Evolutionary conservation across 1,139 yeast species (phyloP).

Genomic region (Suhomyces bolitotheri): DNA sequence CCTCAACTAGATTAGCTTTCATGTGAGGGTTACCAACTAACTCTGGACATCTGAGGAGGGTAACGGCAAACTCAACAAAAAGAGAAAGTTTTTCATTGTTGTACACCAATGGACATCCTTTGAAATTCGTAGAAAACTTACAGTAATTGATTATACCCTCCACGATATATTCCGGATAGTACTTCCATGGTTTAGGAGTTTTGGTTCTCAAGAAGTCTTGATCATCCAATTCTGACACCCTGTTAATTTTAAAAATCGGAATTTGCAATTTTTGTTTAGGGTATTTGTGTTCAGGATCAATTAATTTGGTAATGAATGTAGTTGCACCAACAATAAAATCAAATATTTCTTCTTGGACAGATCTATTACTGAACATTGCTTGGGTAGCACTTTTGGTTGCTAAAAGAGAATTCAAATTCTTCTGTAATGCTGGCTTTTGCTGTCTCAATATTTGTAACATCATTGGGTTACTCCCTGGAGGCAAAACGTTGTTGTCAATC

Average conservation of each 20-base stretch:
- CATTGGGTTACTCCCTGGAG: constrained; percentile 31
- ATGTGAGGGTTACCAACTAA: constrained; percentile 89
- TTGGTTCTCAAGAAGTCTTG: constrained; percentile 63
- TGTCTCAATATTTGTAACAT: constrained; percentile 31
- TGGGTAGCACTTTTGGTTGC: constrained; percentile 55
- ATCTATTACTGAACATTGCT: constrained; percentile 57
- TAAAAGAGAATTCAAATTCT: constrained; percentile 38
- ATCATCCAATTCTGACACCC: constrained; percentile 58
- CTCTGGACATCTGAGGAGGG: constrained; percentile 81
- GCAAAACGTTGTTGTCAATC: constrained; percentile 32
- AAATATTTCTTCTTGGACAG: constrained; percentile 63
- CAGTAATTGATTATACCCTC: constrained; percentile 84
- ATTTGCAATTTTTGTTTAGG: constrained; percentile 58
- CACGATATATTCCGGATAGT: constrained; percentile 79
- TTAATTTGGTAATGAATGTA: constrained; percentile 65
- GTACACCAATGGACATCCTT: constrained; percentile 57
- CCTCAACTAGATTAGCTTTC: constrained; percentile 80
- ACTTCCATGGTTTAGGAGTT: constrained; percentile 78
- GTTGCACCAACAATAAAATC: constrained; percentile 78
- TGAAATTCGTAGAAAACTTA: constrained; percentile 60
- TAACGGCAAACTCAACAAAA: constrained; percentile 73
- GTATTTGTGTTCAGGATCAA: constrained; percentile 68
- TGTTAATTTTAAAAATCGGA: constrained; percentile 62
- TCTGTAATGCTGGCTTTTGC: constrained; percentile 49
- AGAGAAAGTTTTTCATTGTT: constrained; percentile 52